Evolutionary conservation across 345 rosid genomes (phyloP), one percentile per base, ranked within the genome.

Genomic region (Murraya koenigii): DNA sequence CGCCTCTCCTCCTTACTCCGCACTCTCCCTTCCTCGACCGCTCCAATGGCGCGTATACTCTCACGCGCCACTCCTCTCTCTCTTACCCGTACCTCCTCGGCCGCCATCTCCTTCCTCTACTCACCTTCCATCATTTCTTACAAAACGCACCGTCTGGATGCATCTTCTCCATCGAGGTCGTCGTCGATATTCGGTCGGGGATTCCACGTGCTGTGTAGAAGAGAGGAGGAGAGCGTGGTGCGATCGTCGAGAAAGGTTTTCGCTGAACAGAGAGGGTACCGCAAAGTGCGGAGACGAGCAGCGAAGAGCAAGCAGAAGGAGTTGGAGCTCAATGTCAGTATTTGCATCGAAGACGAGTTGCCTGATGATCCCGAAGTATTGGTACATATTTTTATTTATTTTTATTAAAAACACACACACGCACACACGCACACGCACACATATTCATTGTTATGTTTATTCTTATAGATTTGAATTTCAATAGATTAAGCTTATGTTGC

Each of bases 331-430:
- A 83, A 66, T 54, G 99, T 90, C 73, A 83, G 90, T 69, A 94
- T 96, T 82, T 90, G 95, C 78, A 87, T 94, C 77, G 98, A 96
- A 44, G 98, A 94, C 44, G 89, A 80, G 74, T 83, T 96, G 59
- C 99, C 98, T 70, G 87, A 94, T 72, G 99, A 96, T 79, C 83
- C 91, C 9, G 97, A 96, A 87, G 82, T 96, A 76, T 82, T 81
- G 93, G 98, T 92, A 85, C 30, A 11, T n/a, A 44, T 41, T 41
- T 20, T 60, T 65, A 11, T 33, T 38, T 26, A 14, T 73, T 7
- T 38, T 36, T 7, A 60, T 7, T 44, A 56, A 56, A 20, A 13
- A 5, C 2, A n/a, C n/a, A n/a, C n/a, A n/a, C n/a, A n/a, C n/a
- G n/a, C n/a, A n/a, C n/a, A n/a, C n/a, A n/a, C n/a, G n/a, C n/a